These are phyloP conservation scores for Rhamnella rubrinervis DNA, from an alignment of 331 rosid species.

Conservation along the genomic window DNA sequence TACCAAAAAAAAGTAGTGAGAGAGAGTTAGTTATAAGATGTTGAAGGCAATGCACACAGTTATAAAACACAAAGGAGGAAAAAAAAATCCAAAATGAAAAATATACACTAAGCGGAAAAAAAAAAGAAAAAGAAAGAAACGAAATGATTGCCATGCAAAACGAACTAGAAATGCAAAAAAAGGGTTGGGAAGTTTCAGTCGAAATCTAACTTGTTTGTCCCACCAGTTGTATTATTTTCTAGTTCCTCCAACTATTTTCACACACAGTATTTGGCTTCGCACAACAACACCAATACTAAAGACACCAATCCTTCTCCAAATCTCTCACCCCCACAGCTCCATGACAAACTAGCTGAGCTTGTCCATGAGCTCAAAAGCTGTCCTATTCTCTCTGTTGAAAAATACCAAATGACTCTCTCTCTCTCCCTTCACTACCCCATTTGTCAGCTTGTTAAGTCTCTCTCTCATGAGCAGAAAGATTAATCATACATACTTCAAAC, in stretches of 20 bases:
- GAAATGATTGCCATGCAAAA: constrained; percentile 29
- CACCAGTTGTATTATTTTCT: constrained; percentile 21
- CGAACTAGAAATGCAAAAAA: not conserved
- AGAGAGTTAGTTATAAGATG: too few relatives aligned
- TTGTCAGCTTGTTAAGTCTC: constrained; percentile 62
- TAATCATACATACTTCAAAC: constrained; percentile 27
- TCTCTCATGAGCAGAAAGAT: constrained; percentile 21
- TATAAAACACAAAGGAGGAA: too few relatives aligned
- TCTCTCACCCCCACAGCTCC: constrained; percentile 33
- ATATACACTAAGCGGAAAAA: not conserved
- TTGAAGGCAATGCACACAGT: too few relatives aligned
- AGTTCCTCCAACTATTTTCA: not conserved
- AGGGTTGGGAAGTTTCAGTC: constrained; percentile 58
- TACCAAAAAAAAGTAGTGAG: too few relatives aligned
- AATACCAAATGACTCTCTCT: constrained; percentile 18
- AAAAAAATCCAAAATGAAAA: not conserved
- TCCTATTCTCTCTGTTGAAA: constrained; percentile 5
- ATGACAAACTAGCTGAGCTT: constrained; percentile 85
- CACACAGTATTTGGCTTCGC: not conserved
- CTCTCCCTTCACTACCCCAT: constrained; percentile 53
- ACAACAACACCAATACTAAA: constrained; percentile 25
- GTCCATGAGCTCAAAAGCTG: constrained; percentile 78
- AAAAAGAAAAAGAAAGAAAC: not conserved
- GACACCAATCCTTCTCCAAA: constrained; percentile 21
- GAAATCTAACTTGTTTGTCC: constrained; percentile 59